Conservation (phyloP, 305 asterid species). For the Solanum hybrid region DNA sequence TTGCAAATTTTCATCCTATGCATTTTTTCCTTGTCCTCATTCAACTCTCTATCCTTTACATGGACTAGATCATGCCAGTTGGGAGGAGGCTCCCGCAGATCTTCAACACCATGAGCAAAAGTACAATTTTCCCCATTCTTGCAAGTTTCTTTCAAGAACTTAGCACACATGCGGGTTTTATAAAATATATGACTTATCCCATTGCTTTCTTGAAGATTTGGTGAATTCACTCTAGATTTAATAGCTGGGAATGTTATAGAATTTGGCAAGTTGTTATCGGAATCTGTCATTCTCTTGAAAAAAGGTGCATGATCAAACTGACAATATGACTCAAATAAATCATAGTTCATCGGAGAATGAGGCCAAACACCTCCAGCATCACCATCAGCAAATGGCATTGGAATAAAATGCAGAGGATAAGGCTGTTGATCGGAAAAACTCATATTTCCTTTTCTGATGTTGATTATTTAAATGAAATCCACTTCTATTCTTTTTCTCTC, state of each 20-base stretch:
- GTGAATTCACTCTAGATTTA: slow-evolving; percentile 17
- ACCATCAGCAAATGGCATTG: slow-evolving; percentile 23
- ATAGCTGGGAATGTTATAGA: slow-evolving; percentile 15
- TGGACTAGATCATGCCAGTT: background rate
- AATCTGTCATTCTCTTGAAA: slow-evolving; percentile 25
- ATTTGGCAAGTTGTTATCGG: slow-evolving; percentile 22
- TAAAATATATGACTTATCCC: background rate
- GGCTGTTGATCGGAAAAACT: background rate
- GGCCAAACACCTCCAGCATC: slow-evolving; percentile 24
- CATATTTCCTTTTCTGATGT: background rate
- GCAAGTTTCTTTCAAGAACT: background rate
- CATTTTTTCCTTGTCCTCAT: background rate
- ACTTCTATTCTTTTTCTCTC: background rate
- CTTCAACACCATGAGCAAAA: background rate
- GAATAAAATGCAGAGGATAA: background rate
- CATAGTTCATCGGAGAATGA: slow-evolving; percentile 13
- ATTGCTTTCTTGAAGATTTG: background rate
- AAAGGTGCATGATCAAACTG: slow-evolving; percentile 29
- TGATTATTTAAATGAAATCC: background rate
- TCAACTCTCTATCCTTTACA: background rate
- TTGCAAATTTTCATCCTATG: background rate
- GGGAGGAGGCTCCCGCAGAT: background rate
- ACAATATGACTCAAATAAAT: slow-evolving; percentile 14
- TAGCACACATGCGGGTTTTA: background rate
- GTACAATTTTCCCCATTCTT: background rate